These are phyloP conservation scores for Geotrichum carabidarum DNA, from an alignment of 1,139 yeast species.

Conservation along the genomic window DNA sequence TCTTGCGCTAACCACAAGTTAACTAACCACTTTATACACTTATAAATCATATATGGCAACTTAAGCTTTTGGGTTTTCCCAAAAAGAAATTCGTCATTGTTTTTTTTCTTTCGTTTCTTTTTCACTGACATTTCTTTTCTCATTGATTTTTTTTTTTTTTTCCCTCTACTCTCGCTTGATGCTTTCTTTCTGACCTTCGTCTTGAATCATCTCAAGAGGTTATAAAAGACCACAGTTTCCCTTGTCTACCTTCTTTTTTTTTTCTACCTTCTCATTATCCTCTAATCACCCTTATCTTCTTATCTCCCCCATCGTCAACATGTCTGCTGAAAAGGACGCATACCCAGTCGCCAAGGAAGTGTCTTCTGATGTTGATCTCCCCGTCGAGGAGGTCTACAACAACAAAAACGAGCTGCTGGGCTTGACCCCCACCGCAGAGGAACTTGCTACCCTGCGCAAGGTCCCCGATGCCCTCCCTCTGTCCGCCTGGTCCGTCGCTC, in stretches of 20 bases:
- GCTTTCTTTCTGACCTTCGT: no score
- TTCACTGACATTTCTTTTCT: no score
- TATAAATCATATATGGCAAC: no score
- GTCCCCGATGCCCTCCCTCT: constrained; percentile 43
- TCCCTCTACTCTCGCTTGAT: no score
- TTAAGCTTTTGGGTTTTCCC: no score
- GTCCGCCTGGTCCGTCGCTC: constrained; percentile 65
- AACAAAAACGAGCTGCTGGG: constrained; percentile 23
- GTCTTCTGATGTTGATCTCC: not conserved
- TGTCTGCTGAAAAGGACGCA: constrained; percentile 4
- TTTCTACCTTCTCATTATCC: not conserved
- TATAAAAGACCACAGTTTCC: not conserved
- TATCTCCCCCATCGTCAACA: not conserved
- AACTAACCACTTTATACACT: no score
- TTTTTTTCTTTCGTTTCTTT: no score
- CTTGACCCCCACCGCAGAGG: constrained; percentile 43
- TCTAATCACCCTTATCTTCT: not conserved
- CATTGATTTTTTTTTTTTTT: no score
- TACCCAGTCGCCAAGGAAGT: not conserved
- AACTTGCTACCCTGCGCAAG: constrained; percentile 43
- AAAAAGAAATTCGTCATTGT: no score
- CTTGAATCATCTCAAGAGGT: no score
- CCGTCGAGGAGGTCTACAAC: constrained; percentile 13
- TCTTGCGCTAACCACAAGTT: no score
- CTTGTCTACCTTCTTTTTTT: not conserved